Conservation (phyloP, 495 filamentous ascomycete genomes). For the Terfezia boudieri region DNA sequence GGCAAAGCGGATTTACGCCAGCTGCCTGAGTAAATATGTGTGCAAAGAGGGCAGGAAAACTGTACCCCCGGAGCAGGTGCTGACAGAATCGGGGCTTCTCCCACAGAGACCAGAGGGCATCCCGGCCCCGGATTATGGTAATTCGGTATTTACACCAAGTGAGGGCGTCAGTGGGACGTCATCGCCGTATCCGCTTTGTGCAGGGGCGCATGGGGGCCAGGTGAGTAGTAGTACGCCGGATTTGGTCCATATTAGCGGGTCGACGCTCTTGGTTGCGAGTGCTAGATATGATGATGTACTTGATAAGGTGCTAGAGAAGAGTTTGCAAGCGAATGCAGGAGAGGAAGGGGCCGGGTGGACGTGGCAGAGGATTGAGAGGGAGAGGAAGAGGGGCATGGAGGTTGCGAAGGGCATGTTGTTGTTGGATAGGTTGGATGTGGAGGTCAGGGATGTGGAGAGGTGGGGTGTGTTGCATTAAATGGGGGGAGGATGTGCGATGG, state of each 20-base stretch:
- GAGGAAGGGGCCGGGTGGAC: conserved; percentile 21
- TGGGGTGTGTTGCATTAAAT: conserved; percentile 14
- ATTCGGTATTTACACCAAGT: neutral
- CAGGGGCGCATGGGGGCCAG: neutral
- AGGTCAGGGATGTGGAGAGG: conserved; percentile 23
- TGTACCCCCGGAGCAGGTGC: conserved; percentile 54
- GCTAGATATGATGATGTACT: conserved; percentile 1
- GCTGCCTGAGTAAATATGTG: conserved; percentile 65
- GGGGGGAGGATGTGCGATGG: no score
- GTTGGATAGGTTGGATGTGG: conserved; percentile 27
- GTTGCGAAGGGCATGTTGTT: conserved; percentile 30
- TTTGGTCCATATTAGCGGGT: neutral
- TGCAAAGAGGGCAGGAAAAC: conserved; percentile 75
- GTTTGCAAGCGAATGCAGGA: neutral
- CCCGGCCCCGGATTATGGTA: neutral
- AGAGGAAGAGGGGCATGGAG: conserved; percentile 31
- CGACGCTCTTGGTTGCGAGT: neutral
- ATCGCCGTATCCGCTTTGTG: neutral
- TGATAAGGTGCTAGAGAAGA: neutral
- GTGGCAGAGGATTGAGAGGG: conserved; percentile 34
- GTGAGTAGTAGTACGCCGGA: neutral
- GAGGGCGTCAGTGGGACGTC: neutral
- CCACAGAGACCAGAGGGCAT: conserved; percentile 26
- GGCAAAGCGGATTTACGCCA: conserved; percentile 40
- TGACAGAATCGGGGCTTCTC: conserved; percentile 45